These are phyloP conservation scores for Pyrus betulifolia DNA, from an alignment of 306 rosid genomes.

Conservation along the genomic window DNA sequence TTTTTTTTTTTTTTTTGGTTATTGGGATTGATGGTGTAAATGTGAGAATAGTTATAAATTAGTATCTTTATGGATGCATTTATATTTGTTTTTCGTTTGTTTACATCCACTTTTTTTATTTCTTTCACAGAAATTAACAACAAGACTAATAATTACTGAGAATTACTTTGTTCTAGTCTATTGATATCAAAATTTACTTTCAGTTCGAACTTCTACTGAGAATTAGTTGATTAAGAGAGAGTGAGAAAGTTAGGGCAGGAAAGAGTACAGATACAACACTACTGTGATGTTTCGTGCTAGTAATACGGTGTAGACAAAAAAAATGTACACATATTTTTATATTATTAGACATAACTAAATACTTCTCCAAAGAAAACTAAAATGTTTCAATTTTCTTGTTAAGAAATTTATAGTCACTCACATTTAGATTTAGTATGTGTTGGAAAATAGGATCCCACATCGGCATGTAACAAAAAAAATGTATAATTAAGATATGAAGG, in stretches of 20 bases:
- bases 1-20: background rate
- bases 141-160: background rate
- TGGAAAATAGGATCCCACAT: background rate
- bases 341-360: background rate
- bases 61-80: background rate
- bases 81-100: background rate
- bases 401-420: background rate
- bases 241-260: too few relatives aligned
- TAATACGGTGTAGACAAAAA: background rate
- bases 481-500: too few relatives aligned
- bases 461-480: background rate
- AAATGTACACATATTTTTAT: background rate
- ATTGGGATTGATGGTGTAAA: constrained; percentile 33
- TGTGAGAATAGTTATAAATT: constrained; percentile 27
- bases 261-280: background rate
- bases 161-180: background rate
- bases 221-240: too few relatives aligned
- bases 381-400: background rate
- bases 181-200: background rate
- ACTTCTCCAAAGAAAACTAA: too few relatives aligned
- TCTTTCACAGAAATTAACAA: background rate
- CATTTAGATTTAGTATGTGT: too few relatives aligned
- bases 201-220: background rate
- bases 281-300: background rate
- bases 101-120: background rate